Evolutionary conservation across 805 yeast genomes (phyloP).

Genomic region (Nakazawaea holstii): DNA sequence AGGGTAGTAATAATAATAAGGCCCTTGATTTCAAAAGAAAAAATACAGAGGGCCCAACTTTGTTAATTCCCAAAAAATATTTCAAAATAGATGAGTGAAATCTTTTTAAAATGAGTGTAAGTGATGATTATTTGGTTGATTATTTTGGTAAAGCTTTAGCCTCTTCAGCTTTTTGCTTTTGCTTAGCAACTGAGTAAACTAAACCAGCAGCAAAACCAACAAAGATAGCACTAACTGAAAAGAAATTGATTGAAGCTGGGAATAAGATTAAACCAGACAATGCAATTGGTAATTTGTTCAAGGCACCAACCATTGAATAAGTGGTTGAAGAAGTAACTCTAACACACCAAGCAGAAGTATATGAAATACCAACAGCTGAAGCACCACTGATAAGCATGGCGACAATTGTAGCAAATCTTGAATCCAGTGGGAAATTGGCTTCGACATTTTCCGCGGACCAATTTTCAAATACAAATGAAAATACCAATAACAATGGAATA

Average conservation of each 20-base stretch:
- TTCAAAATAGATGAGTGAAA: no score
- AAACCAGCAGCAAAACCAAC: conserved; percentile 94
- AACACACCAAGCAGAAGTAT: conserved; percentile 99
- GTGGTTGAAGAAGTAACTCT: conserved; percentile 98
- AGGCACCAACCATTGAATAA: conserved; percentile 98
- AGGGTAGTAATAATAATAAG: no score
- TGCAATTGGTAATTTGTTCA: conserved; percentile 97
- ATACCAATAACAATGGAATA: conserved; percentile 76
- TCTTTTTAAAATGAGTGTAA: neutral
- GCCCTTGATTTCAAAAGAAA: no score
- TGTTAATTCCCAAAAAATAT: no score
- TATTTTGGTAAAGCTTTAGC: conserved; percentile 26
- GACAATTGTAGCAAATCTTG: conserved; percentile 61
- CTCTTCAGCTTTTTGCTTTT: conserved; percentile 64
- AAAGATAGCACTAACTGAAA: conserved; percentile 81
- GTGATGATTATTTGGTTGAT: neutral
- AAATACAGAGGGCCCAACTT: no score
- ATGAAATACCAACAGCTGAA: conserved; percentile 94
- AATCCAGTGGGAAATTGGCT: conserved; percentile 70
- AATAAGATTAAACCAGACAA: conserved; percentile 91
- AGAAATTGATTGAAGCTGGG: conserved; percentile 91
- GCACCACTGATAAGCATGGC: conserved; percentile 92
- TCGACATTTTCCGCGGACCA: conserved; percentile 82
- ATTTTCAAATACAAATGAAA: conserved; percentile 81
- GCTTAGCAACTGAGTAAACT: conserved; percentile 93